A percentile compares a stretch with the other conserved stretches of the same genome.
These are phyloP conservation scores for Lasiosphaeria miniovina DNA, from an alignment of 495 filamentous ascomycete species.

Conservation along the genomic window DNA sequence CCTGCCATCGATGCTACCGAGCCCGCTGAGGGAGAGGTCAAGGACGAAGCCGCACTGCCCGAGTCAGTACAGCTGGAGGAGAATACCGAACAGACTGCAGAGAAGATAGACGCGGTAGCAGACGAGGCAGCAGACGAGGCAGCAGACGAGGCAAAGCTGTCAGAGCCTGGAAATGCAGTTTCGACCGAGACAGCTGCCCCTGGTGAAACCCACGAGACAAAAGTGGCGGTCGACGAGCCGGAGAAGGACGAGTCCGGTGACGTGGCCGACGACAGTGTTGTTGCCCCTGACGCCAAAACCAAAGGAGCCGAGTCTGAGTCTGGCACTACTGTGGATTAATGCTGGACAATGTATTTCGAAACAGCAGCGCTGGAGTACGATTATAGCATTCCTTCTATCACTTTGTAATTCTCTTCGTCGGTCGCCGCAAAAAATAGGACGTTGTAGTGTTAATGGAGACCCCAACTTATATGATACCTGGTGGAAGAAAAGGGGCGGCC, in stretches of 20 bases:
- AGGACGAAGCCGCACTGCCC: conserved; percentile 11
- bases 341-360: neutral
- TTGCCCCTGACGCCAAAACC: neutral
- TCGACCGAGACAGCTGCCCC: neutral
- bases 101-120: neutral
- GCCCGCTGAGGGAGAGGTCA: conserved; percentile 21
- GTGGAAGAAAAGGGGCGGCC: neutral
- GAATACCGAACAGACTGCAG: conserved; percentile 33
- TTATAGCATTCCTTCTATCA: conserved; percentile 15
- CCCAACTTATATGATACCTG: conserved; percentile 27
- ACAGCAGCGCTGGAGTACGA: no score
- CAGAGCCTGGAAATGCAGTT: conserved; percentile 2
- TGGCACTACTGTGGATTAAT: neutral
- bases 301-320: neutral
- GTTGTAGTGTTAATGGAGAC: conserved; percentile 17
- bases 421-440: conserved; percentile 2
- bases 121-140: conserved; percentile 4
- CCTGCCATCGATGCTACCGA: conserved; percentile 29
- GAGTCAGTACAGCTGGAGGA: conserved; percentile 23
- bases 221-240: neutral
- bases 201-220: conserved; percentile 3
- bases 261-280: neutral
- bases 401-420: conserved; percentile 14
- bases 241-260: conserved; percentile 4
- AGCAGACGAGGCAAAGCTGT: neutral